These are phyloP conservation scores for Salvia sclarea DNA, from an alignment of 305 asterid genomes.

Conservation along the genomic window DNA sequence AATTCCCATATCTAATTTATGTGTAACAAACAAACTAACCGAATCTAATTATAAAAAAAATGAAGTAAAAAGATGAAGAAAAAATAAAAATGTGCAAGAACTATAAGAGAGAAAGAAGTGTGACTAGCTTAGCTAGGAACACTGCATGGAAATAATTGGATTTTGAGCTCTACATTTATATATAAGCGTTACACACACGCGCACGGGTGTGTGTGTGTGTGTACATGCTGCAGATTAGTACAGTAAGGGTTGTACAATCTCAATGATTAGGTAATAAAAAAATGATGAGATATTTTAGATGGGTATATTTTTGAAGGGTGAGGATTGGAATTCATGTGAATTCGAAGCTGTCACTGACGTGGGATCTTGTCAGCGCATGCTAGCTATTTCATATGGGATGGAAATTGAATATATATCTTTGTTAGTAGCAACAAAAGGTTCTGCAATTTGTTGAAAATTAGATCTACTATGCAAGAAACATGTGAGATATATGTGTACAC, in stretches of 20 bases:
- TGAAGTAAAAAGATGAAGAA: too few relatives aligned
- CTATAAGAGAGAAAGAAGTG: background rate
- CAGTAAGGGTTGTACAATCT: background rate
- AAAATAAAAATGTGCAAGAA: background rate
- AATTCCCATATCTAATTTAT: slow-evolving; percentile 37
- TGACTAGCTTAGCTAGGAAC: background rate
- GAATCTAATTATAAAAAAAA: background rate
- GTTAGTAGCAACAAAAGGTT: background rate
- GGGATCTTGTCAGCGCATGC: slow-evolving; percentile 48
- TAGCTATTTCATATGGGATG: slow-evolving; percentile 13
- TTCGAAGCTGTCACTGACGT: slow-evolving; percentile 68
- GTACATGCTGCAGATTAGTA: background rate
- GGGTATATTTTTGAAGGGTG: background rate
- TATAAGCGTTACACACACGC: background rate
- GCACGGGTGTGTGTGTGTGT: slow-evolving; percentile 23
- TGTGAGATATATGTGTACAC: background rate
- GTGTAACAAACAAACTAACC: background rate
- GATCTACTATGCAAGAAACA: background rate
- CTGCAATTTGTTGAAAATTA: background rate
- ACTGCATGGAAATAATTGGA: slow-evolving; percentile 27
- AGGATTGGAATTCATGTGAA: slow-evolving; percentile 41
- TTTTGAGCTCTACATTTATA: slow-evolving; percentile 16
- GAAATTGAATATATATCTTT: background rate
- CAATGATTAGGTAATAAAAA: slow-evolving; percentile 38
- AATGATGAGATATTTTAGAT: slow-evolving; percentile 19